Conservation (phyloP, 2,329 filamentous ascomycete species). For the Fusarium euwallaceae region DNA sequence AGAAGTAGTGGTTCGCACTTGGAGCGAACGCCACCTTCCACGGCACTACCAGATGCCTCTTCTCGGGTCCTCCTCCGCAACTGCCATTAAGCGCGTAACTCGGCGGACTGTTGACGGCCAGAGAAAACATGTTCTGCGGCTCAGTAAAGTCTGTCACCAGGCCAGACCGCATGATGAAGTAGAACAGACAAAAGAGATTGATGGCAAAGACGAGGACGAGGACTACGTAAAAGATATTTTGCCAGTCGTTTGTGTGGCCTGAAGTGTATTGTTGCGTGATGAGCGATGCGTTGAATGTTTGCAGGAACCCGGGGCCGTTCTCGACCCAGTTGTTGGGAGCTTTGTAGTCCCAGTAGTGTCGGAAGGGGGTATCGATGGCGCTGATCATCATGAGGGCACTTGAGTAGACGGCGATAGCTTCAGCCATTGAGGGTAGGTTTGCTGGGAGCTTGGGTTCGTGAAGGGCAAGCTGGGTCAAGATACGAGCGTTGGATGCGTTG, state of each 20-base stretch:
- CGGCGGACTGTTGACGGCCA: slow-evolving; percentile 73
- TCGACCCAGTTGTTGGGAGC: slow-evolving; percentile 51
- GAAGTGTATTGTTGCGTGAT: slow-evolving; percentile 78
- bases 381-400: slow-evolving; percentile 75
- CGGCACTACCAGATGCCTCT: slow-evolving; percentile 55
- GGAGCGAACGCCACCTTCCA: slow-evolving; percentile 58
- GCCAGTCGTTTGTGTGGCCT: slow-evolving; percentile 70
- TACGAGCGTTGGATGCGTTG: slow-evolving; percentile 70
- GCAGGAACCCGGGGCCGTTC: slow-evolving; percentile 57
- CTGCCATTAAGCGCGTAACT: slow-evolving; percentile 53
- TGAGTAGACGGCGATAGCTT: slow-evolving; percentile 78
- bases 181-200: slow-evolving; percentile 74
- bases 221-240: slow-evolving; percentile 76
- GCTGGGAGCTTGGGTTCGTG: slow-evolving; percentile 57
- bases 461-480: slow-evolving; percentile 67
- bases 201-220: slow-evolving; percentile 75
- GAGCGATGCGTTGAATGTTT: slow-evolving; percentile 74
- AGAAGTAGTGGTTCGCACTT: slow-evolving; percentile 58
- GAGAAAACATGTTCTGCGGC: slow-evolving; percentile 79
- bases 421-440: slow-evolving; percentile 75
- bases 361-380: slow-evolving; percentile 70
- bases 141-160: slow-evolving; percentile 85
- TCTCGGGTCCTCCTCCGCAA: slow-evolving; percentile 55
- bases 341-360: slow-evolving; percentile 65
- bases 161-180: slow-evolving; percentile 67